Evolutionary conservation across 208 protist genomes (phyloP), one percentile per base, ranked within the genome.

Genomic region (Blechomonas ayalai): DNA sequence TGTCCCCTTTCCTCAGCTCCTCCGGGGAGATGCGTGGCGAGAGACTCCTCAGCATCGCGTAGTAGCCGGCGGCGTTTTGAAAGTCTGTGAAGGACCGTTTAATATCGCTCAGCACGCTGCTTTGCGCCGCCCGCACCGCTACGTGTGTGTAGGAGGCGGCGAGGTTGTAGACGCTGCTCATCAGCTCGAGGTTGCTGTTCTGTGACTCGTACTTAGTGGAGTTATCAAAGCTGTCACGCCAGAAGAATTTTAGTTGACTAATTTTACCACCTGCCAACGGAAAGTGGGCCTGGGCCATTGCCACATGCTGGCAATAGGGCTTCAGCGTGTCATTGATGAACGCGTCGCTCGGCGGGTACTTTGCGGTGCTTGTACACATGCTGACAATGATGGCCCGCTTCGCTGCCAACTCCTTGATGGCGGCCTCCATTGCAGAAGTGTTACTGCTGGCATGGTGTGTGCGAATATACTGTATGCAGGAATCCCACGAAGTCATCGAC

Each of bases 101-200:
- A 13, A 87, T 46, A 5, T 65, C 74, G 33, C 84, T 77, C 12
- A 67, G 55, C 4, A 51, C 38, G 15, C 71, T 74, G 0, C 29
- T 62, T 45, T 70, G 47, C 15, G 63, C 67, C 41, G 73, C 66
- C 16, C 59, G 57, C 32, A 31, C 60, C 12, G 58, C 84, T 35
- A 89, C 56, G 25, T 63, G 59, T 10, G 46, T 67, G 52, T 79
- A 81, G 3, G 77, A 83, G 15, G 84, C 84, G 4, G 77, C 84
- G 7, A 92, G 48, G 64, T 92, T 92, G 65, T 87, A 89, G 27
- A 89, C 56, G 57, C 73, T 78, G 52, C 74, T 83, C 32, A 87
- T 47, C 31, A 92, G 61, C 66, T 92, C 79, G 27, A 67, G 34
- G 52, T 92, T 90, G 2, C 52, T 50, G 47, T 89, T 86, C 15